Conservation (phyloP, 2,329 filamentous ascomycete genomes). For the Colletotrichum sp. region DNA sequence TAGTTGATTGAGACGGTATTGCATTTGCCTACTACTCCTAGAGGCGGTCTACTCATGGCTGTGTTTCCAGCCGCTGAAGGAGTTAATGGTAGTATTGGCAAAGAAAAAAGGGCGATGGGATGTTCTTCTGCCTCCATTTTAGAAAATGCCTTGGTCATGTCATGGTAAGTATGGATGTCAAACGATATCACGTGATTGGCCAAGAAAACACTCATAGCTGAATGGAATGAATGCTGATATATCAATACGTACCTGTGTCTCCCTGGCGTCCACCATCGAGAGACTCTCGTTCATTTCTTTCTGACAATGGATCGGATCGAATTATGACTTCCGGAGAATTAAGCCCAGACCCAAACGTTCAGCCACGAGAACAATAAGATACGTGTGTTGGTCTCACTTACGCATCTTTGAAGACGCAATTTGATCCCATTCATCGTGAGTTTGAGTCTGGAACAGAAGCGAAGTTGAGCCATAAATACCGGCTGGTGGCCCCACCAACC, state of each 20-base stretch:
- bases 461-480: neutral
- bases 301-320: neutral
- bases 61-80: neutral
- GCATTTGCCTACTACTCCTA: neutral
- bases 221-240: neutral
- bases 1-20: neutral
- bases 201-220: neutral
- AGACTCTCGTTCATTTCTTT: neutral
- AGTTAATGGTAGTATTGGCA: neutral
- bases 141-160: neutral
- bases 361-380: neutral
- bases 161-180: neutral
- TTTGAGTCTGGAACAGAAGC: neutral
- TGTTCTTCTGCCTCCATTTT: neutral
- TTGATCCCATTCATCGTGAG: neutral
- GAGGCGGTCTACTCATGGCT: neutral
- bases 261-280: neutral
- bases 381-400: neutral
- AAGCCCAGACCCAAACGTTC: neutral
- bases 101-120: neutral
- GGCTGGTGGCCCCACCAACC: fast-evolving
- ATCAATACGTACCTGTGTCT: neutral
- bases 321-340: neutral
- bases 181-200: neutral
- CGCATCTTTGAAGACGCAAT: fast-evolving